A percentile compares a stretch with the other conserved stretches of the same genome.
Evolutionary conservation across 2,329 filamentous ascomycete species (phyloP).

Genomic region (Talaromyces sp.): DNA sequence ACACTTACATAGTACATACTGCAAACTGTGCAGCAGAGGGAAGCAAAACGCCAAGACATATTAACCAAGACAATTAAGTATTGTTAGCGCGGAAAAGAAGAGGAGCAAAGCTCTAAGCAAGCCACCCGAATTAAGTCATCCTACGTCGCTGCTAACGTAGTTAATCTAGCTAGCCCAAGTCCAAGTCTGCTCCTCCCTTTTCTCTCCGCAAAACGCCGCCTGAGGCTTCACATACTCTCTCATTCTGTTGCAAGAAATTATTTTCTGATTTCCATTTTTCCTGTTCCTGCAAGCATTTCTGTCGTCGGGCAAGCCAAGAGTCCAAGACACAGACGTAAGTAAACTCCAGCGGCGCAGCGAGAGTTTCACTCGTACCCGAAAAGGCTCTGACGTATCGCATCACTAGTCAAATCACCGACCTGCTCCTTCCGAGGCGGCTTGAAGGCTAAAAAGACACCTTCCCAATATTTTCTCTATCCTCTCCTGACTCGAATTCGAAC

Average conservation of each 20-base stretch:
- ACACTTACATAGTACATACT: no score
- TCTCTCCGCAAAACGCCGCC: neutral
- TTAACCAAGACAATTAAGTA: neutral
- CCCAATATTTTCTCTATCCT: no score
- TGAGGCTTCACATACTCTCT: neutral
- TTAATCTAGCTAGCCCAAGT: neutral
- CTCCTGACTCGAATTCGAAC: neutral
- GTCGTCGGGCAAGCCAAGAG: neutral
- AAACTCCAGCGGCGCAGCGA: neutral
- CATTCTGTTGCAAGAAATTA: neutral
- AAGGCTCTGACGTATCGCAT: conserved; percentile 4
- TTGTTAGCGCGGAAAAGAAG: neutral
- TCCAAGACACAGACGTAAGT: neutral
- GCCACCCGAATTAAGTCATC: conserved; percentile 11
- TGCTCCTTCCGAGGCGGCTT: neutral
- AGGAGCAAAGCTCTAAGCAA: conserved; percentile 9
- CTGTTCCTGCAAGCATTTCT: neutral
- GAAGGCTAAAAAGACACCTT: neutral
- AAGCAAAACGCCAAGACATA: neutral
- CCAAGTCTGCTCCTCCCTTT: neutral
- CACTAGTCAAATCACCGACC: neutral
- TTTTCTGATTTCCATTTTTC: neutral
- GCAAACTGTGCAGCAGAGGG: no score
- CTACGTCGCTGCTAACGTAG: neutral
- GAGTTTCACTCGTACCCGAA: neutral